A percentile compares a stretch with the other conserved stretches of the same genome.
Conservation (phyloP, 805 yeast species). For the Citeromyces matritensis region DNA sequence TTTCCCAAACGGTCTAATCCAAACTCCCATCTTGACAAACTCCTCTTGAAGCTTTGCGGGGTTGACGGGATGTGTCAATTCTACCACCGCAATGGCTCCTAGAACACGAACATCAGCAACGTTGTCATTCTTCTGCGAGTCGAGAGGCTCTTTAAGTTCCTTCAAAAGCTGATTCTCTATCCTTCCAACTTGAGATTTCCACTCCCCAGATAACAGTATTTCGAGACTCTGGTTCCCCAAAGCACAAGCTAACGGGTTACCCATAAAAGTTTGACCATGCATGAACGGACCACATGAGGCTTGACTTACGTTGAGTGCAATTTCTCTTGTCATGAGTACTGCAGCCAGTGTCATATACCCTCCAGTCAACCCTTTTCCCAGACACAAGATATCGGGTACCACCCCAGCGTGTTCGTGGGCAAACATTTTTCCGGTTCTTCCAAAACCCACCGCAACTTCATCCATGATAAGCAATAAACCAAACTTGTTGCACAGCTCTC, state of each 20-base stretch:
- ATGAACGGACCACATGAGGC: conserved; percentile 8
- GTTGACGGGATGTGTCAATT: too few species aligned
- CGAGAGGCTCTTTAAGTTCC: conserved; percentile 6
- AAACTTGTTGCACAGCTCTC: conserved; percentile 17
- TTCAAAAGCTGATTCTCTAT: conserved; percentile 12
- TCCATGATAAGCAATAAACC: conserved; percentile 34
- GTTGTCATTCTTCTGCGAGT: too few species aligned
- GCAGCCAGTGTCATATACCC: conserved; percentile 16
- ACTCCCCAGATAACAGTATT: conserved; percentile 11
- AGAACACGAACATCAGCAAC: too few species aligned
- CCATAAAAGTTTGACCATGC: conserved; percentile 11
- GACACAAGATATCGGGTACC: conserved; percentile 16
- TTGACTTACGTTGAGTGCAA: conserved; percentile 8
- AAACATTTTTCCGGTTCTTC: conserved; percentile 34
- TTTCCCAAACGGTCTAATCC: too few species aligned
- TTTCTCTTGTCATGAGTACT: conserved; percentile 10
- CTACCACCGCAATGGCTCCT: too few species aligned
- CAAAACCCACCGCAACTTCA: conserved; percentile 41
- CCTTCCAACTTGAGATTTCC: too few species aligned
- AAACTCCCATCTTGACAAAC: too few species aligned
- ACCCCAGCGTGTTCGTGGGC: conserved; percentile 15
- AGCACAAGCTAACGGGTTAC: conserved; percentile 14
- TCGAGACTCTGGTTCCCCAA: conserved; percentile 12
- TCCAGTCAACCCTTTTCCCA: conserved; percentile 16
- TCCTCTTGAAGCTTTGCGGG: too few species aligned